These are phyloP conservation scores for Gymnopilus junonius DNA, from an alignment of 768 basidiomycete genomes.

Conservation along the genomic window DNA sequence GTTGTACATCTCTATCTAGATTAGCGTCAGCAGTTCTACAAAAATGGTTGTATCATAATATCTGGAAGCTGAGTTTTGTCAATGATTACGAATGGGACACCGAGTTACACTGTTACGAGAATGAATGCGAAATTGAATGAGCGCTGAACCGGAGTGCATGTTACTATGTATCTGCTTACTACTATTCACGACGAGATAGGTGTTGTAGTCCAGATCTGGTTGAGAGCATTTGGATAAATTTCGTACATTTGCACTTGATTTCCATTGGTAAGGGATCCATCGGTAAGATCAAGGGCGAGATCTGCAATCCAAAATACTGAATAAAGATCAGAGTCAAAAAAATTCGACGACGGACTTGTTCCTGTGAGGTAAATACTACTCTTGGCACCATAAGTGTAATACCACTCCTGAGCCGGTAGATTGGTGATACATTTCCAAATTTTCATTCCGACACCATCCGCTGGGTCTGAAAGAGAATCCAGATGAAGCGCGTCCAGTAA, in stretches of 20 bases:
- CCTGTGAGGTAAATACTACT: slow-evolving; percentile 23
- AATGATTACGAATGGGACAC: no score
- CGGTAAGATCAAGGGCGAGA: slow-evolving; percentile 33
- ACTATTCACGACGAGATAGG: neutral
- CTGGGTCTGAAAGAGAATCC: slow-evolving; percentile 21
- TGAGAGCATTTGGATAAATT: slow-evolving; percentile 27
- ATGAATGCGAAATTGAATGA: no score
- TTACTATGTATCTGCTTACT: no score
- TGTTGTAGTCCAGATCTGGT: slow-evolving; percentile 34
- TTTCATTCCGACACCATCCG: slow-evolving; percentile 32
- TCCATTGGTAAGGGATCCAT: slow-evolving; percentile 30
- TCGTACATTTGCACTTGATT: slow-evolving; percentile 34
- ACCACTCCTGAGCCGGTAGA: slow-evolving; percentile 31
- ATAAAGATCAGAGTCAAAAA: neutral
- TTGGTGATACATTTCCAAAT: slow-evolving; percentile 14
- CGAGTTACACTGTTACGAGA: no score
- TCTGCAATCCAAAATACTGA: neutral
- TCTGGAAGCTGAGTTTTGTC: no score
- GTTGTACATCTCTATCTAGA: neutral
- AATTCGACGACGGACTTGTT: slow-evolving; percentile 19
- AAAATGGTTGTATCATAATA: neutral
- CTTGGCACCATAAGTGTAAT: slow-evolving; percentile 2
- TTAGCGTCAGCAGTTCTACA: neutral
- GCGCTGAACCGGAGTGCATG: no score
- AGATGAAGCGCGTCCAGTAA: neutral